phyloP scores from a whole-genome alignment of 768 basidiomycete genomes.

The Xanthoconium purpureum region DNA sequence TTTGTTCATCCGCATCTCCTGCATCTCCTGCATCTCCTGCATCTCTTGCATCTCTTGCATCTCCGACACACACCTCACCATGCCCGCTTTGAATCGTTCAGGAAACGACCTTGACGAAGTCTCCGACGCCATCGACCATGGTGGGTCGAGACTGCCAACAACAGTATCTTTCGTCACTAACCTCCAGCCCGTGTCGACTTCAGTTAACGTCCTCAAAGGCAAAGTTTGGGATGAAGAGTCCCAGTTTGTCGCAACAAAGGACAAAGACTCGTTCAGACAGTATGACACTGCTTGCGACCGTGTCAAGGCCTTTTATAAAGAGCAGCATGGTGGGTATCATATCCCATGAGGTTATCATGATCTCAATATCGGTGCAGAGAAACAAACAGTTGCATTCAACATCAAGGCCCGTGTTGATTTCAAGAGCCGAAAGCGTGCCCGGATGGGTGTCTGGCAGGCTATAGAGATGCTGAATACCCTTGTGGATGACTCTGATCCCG shows the following conservation, averaged over 20 bases:
- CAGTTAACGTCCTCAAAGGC: slow-evolving; percentile 71
- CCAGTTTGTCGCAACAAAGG: slow-evolving; percentile 54
- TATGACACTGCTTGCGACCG: slow-evolving; percentile 76
- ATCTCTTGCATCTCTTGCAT: neutral
- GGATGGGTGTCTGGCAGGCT: slow-evolving; percentile 86
- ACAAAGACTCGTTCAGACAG: slow-evolving; percentile 67
- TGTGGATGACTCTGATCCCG: slow-evolving; percentile 89
- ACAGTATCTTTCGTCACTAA: neutral
- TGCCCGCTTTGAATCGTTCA: slow-evolving; percentile 28
- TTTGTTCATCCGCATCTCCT: neutral
- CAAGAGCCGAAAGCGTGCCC: slow-evolving; percentile 59
- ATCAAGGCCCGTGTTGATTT: slow-evolving; percentile 74
- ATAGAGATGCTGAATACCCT: slow-evolving; percentile 86
- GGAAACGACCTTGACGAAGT: slow-evolving; percentile 38
- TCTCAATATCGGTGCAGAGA: slow-evolving; percentile 46
- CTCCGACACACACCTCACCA: slow-evolving; percentile 1
- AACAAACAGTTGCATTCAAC: slow-evolving; percentile 86
- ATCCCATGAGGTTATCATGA: neutral
- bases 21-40: neutral
- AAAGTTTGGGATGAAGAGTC: slow-evolving; percentile 56
- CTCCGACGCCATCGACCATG: slow-evolving; percentile 50
- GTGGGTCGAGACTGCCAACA: slow-evolving; percentile 27
- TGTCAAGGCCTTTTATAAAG: slow-evolving; percentile 74
- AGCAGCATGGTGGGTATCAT: slow-evolving; percentile 60
- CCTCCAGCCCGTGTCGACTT: neutral